phyloP scores from a whole-genome alignment of 192 early-diverging fungal genomes.

The Spizellomyces punctatus region DNA sequence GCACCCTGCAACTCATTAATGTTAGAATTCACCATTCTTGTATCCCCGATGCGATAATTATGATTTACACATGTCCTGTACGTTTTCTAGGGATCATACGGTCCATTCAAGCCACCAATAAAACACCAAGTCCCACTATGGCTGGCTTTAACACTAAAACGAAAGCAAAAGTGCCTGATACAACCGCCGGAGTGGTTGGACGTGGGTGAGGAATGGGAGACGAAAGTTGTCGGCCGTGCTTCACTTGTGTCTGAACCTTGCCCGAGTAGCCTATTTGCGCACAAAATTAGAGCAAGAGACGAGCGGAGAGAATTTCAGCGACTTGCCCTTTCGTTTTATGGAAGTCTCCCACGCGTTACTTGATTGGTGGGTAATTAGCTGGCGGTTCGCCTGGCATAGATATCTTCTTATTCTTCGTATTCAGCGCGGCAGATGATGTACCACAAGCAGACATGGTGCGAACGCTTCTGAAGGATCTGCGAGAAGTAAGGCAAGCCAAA shows the following conservation, averaged over 20 bases:
- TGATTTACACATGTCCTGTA: neutral
- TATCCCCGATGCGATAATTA: neutral
- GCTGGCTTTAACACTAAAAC: slow-evolving; percentile 84
- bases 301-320: slow-evolving; percentile 57
- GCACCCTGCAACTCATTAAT: slow-evolving; percentile 71
- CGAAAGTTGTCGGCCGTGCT: neutral
- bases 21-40: slow-evolving; percentile 37
- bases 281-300: slow-evolving; percentile 71
- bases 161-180: slow-evolving; percentile 79
- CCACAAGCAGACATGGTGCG: slow-evolving; percentile 70
- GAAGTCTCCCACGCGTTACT: slow-evolving; percentile 80
- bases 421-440: slow-evolving; percentile 82
- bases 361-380: slow-evolving; percentile 54
- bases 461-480: slow-evolving; percentile 79
- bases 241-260: neutral
- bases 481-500: slow-evolving; percentile 83
- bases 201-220: slow-evolving; percentile 47
- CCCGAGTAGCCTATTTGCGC: slow-evolving; percentile 59
- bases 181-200: slow-evolving; percentile 81
- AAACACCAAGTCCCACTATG: slow-evolving; percentile 80
- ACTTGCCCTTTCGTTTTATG: slow-evolving; percentile 78
- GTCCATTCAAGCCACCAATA: slow-evolving; percentile 81
- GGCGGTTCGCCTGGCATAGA: neutral
- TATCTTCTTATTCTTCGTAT: neutral
- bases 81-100: slow-evolving; percentile 63